Base-by-base conservation (phyloP, 768 basidiomycete species). In the Rhodocollybia butyracea region DNA sequence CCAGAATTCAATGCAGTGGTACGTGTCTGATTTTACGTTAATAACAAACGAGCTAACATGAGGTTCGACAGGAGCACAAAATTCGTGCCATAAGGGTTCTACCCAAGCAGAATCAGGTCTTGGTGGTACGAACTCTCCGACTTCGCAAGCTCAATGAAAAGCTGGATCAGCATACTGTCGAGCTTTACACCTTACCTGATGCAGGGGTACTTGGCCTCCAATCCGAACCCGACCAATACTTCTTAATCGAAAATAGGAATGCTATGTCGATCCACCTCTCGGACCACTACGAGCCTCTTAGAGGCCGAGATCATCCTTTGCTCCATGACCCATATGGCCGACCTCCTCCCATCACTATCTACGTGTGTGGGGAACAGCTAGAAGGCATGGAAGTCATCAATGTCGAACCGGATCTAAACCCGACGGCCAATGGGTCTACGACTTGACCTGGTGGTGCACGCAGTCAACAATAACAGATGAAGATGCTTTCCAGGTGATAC, bases 41-140 rank as follows among this genome's bases (percentile, higher is more conserved):
- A 39, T 26, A 21, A 38, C 19, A 31, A 17, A 12, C 36, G 5
- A 51, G 30, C 21, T 22, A 17, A 22, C 3, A 41, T 24, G n/a
- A 24, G 19, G 11, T 24, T 32, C 27, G 19, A 22, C 51, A 82
- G 82, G 66, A 68, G 26, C 78, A 82, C 60, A 68, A 69, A 22
- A 79, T 86, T 56, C 75, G 73, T 53, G 78, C 75, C n/a, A 66
- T 82, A 46, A 77, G 81, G 29, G 72, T 79, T 24, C 63, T 84
- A 32, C 82, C 83, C 2, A 66, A 69, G 13, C 83, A 85, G 62
- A 67, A 70, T 8, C 73, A 81, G 51, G 65, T 86, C 12, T 68
- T 86, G 21, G 70, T 83, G 51, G 71, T 83, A 43, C 81, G 84
- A 32, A 69, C 71, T 3, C 59, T 78, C 45, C 64, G 61, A 38